Evolutionary conservation across 2,329 filamentous ascomycete species (phyloP), one percentile per base, ranked within the genome.

Genomic region (Cladophialophora yegresii): DNA sequence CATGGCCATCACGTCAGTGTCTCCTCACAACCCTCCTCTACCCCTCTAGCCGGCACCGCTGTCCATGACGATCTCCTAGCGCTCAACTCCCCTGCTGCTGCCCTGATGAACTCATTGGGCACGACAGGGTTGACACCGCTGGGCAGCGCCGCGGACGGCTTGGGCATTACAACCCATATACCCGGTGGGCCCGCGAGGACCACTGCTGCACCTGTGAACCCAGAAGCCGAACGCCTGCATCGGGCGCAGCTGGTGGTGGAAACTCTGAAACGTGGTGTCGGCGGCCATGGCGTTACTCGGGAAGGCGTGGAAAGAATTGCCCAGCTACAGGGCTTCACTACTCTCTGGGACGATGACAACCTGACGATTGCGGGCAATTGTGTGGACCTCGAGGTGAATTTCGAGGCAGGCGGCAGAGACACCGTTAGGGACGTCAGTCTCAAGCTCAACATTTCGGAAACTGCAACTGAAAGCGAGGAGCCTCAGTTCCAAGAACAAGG

Each of bases 351-450:
- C 65, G 78, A 80, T 16, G 76, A 81, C 49, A 77, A 75, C 64
- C 73, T 81, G 51, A 80, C 74, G 54, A 79, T 81, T 65, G 79
- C 78, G 7, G 79, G 79, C 4, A 69, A 80, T 54, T 77, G 77
- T 60, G 78, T 81, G 33, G 79, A 81, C 58, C 71, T 81, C 16
- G 79, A 81, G 63, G 78, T 81, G 54, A 77, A 78, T 50, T 81
- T 81, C 56, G 73, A 79, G 54, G 71, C 74, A 1, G 72, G 72
- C 4, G 69, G 75, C 43, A 58, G 63, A 54, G 77, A 81, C 61
- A 72, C 71, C 6, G 78, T 81, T 40, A 77, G 76, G 61, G 74
- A 79, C 59, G 78, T 80, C 55, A 78, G 73, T 61, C 67, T 81
- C 64, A 77, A 75, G 58, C 79, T 80, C 68, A 77, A 76, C 33